Evolutionary conservation across 805 yeast genomes (phyloP).

Genomic region (Debaryomyces maramus): DNA sequence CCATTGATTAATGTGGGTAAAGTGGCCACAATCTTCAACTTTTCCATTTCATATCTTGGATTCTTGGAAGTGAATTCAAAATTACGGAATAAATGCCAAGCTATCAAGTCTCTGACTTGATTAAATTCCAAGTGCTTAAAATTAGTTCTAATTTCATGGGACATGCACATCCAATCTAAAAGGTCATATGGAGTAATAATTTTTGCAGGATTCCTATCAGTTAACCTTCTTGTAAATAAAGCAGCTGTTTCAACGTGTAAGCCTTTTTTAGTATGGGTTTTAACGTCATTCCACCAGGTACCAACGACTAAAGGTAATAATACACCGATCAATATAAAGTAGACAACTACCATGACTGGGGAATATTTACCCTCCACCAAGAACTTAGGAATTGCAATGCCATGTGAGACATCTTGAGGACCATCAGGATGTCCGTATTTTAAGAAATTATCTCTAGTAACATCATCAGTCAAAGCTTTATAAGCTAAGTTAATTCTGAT

Average conservation of each 20-base stretch:
- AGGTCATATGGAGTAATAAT: conserved; percentile 59
- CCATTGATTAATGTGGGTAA: conserved; percentile 69
- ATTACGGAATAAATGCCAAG: conserved; percentile 59
- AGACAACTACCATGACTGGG: conserved; percentile 57
- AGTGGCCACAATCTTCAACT: conserved; percentile 58
- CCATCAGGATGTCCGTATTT: conserved; percentile 98
- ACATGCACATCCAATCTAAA: conserved; percentile 56
- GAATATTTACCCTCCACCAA: conserved; percentile 82
- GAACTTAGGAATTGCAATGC: conserved; percentile 92
- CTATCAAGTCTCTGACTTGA: conserved; percentile 52
- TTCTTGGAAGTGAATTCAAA: conserved; percentile 17
- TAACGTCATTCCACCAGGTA: conserved; percentile 86
- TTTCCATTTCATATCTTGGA: conserved; percentile 33
- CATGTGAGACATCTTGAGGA: conserved; percentile 84
- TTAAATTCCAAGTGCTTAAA: conserved; percentile 44
- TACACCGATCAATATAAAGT: conserved; percentile 72
- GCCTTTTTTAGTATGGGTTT: conserved; percentile 78
- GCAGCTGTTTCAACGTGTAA: conserved; percentile 84
- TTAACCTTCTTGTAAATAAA: conserved; percentile 63
- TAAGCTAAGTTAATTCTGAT: conserved; percentile 89
- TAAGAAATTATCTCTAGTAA: conserved; percentile 73
- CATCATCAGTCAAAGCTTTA: conserved; percentile 90
- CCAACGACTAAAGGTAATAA: conserved; percentile 80
- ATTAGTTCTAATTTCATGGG: conserved; percentile 60
- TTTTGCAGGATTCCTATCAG: conserved; percentile 73